Evolutionary conservation across 2,329 filamentous ascomycete genomes (phyloP), one percentile per base, ranked within the genome.

Genomic region (Curvularia verruculosa): DNA sequence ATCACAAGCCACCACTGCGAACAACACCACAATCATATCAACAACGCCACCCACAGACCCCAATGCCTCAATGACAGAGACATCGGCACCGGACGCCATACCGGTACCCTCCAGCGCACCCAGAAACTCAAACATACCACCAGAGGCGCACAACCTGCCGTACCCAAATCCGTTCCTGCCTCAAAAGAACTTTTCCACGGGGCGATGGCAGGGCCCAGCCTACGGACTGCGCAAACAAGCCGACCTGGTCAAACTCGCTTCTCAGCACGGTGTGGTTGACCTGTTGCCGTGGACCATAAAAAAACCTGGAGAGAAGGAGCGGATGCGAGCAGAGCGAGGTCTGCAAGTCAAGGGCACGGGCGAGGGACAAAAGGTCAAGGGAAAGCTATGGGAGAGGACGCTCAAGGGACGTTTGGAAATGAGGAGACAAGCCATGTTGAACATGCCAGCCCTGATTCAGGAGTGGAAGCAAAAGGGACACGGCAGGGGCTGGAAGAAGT

Each of bases 331-430:
- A 56, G 90, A 96, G 81, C 84, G 89, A 63, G 94, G 93, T 48
- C 75, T 96, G 76, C 84, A 88, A 61, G 90, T 97, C 56, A 94
- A 93, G 85, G 94, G 94, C 69, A 98, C 94, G 1, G 94, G 95
- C 83, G 87, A 92, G 66, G 94, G 92, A 56, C 88, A 97, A 80
- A 88, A 85, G 78, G 94, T 97, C 76, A 99, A 98, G 89, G 95
- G 95, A 77, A 94, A 97, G 79, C 84, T 87, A 69, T 91, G 93
- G 87, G 95, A 99, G 83, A 87, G 95, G 75, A 89, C 89, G 71
- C 82, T 97, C 81, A 88, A 90, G 79, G 83, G 85, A 60, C 87
- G 88, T 83, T 87, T 98, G 84, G 92, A 96, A 77, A 87, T 90
- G 81, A 88, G 92, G 80, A 90, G 89, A 84, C 85, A 91, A 78